These are phyloP conservation scores for Solanum chilense DNA, from an alignment of 257 asterid species.

Conservation along the genomic window DNA sequence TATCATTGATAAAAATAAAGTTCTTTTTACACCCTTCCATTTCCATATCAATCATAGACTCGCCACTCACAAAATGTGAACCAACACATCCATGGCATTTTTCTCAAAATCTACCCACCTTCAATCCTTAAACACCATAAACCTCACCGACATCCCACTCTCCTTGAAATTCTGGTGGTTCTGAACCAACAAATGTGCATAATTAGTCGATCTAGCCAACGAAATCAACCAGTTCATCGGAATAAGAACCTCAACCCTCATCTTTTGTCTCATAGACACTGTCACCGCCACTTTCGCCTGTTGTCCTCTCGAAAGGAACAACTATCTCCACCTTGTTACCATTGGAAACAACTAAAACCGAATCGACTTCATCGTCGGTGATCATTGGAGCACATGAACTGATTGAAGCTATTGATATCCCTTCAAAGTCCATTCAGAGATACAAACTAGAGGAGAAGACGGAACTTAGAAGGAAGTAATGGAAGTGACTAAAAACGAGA, in stretches of 20 bases:
- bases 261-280: neutral
- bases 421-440: too few species aligned
- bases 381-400: neutral
- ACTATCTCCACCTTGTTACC: neutral
- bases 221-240: neutral
- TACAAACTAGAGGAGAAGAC: too few species aligned
- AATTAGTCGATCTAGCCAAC: too few species aligned
- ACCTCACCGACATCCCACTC: slow-evolving; percentile 34
- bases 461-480: too few species aligned
- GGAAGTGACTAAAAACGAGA: neutral
- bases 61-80: slow-evolving; percentile 13
- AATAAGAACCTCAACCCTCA: neutral
- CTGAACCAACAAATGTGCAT: slow-evolving; percentile 16
- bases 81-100: slow-evolving; percentile 24
- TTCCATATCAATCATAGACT: slow-evolving; percentile 18
- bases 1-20: slow-evolving; percentile 62
- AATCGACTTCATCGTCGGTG: neutral
- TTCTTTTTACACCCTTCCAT: slow-evolving; percentile 15
- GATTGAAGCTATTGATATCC: fast-evolving
- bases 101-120: slow-evolving; percentile 49
- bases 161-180: slow-evolving; percentile 47
- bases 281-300: slow-evolving; percentile 2
- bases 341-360: neutral
- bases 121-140: slow-evolving; percentile 38
- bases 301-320: neutral